Evolutionary conservation across 768 basidiomycete species (phyloP).

Genomic region (Suillus sp.): DNA sequence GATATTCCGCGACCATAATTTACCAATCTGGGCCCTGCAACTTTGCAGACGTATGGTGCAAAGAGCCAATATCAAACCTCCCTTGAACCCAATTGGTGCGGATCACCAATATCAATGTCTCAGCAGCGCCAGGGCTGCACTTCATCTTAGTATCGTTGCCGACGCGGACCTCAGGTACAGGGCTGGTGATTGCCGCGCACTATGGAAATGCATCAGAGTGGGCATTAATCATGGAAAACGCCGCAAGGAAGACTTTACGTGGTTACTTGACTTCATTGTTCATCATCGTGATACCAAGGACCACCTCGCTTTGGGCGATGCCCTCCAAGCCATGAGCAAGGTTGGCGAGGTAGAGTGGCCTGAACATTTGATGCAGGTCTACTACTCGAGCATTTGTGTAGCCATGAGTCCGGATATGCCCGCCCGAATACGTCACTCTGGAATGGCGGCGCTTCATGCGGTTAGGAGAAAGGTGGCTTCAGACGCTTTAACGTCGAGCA

Average conservation of each 20-base stretch:
- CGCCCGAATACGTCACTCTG: neutral
- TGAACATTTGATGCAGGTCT: neutral
- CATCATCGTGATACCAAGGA: slow-evolving; percentile 1
- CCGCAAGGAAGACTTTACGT: neutral
- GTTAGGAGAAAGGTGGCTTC: neutral
- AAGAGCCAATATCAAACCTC: neutral
- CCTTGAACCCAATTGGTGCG: neutral
- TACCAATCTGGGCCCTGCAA: neutral
- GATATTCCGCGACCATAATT: neutral
- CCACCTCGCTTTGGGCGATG: neutral
- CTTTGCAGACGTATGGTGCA: slow-evolving; percentile 5
- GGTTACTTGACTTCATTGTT: slow-evolving; percentile 5
- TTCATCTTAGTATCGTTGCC: slow-evolving; percentile 1
- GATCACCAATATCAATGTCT: neutral
- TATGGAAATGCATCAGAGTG: neutral
- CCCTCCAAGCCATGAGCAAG: slow-evolving; percentile 1
- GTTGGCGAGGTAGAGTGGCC: neutral
- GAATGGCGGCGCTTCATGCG: neutral
- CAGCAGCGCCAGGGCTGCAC: neutral
- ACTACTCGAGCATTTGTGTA: neutral
- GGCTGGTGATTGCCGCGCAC: neutral
- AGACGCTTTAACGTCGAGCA: neutral
- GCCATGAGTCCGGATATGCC: neutral
- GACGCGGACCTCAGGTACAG: neutral
- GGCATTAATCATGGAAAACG: neutral